Base-by-base conservation (phyloP, 139 green algal genomes). In the Chlamydomonas asymmetrica region DNA sequence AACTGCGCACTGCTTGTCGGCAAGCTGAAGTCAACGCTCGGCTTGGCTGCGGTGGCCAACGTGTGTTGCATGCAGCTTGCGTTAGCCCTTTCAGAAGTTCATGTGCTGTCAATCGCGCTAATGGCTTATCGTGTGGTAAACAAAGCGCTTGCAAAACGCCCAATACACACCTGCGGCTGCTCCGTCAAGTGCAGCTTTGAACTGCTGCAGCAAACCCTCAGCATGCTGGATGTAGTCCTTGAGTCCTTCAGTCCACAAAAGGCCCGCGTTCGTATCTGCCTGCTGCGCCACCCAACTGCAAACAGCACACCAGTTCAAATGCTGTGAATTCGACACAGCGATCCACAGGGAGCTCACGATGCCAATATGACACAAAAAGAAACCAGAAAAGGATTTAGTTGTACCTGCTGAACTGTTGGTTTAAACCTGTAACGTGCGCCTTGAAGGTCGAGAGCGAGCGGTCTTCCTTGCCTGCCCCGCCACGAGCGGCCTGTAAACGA, bases 201-300 rank as follows among this genome's bases (percentile, higher is more conserved):
- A 77, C 0, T 70, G 43, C 9, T 50, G 59, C 31, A 77, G 59
- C 2, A 77, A 27, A 57, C 63, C 62, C 9, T 0, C 10, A 1
- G 59, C 71, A 16, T 77, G 71, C 9, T 31, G 16, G 5, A 77
- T 4, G 32, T 77, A 77, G 43, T 77, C 71, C 5, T 43, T 25
- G 6, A 69, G 59, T 3, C 71, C 71, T 43, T 77, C 71, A 18
- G 62, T 39, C 71, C 71, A 77, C 8, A 77, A 66, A 34, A 61
- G 38, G 32, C 69, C 25, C 0, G 40, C 32, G 35, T 49, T 70
- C 7, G 8, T 16, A 2, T 52, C 45, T 41, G 61, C 62, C 9
- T 77, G 49, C 4, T 27, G 38, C 0, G 40, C 22, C 0, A 69
- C 71, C 71, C 71, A 77, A 43, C 71, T 77, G 59, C 59, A 40